phyloP scores from a whole-genome alignment of 2,329 filamentous ascomycete species.

The Gliomastix tumulicola region DNA sequence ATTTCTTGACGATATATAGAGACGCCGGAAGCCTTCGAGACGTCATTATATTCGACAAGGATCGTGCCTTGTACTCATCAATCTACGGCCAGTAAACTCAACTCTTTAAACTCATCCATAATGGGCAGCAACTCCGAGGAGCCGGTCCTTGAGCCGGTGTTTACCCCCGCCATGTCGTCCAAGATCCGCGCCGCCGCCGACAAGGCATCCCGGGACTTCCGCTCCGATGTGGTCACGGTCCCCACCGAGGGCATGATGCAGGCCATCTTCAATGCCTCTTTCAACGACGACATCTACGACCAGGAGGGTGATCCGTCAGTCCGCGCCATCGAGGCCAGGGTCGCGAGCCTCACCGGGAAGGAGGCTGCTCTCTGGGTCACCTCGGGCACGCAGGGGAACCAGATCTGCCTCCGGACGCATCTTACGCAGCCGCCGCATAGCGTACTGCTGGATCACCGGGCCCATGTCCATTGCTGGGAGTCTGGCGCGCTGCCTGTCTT shows the following conservation, averaged over 20 bases:
- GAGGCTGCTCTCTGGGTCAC: conserved; percentile 16
- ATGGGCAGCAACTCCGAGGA: no score
- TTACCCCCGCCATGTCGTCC: conserved; percentile 4
- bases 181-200: conserved; percentile 6
- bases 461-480: conserved; percentile 65
- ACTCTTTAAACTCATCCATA: no score
- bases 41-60: no score
- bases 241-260: conserved; percentile 16
- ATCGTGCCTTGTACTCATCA: no score
- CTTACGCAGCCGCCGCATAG: conserved; percentile 17
- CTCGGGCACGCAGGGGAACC: conserved; percentile 18
- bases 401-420: conserved; percentile 17
- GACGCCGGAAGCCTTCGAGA: no score
- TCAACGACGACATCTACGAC: conserved; percentile 19
- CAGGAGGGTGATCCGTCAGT: conserved; percentile 15
- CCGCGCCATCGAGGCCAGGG: conserved; percentile 12
- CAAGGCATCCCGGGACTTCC: conserved; percentile 14
- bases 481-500: conserved; percentile 58
- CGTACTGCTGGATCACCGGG: conserved; percentile 49
- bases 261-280: conserved; percentile 15
- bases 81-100: no score
- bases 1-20: no score
- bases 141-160: conserved; percentile 3
- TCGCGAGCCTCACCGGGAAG: conserved; percentile 15
- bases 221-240: conserved; percentile 18